Conservation (phyloP, 1,284 basidiomycete genomes). For the Tremellales sp. region DNA sequence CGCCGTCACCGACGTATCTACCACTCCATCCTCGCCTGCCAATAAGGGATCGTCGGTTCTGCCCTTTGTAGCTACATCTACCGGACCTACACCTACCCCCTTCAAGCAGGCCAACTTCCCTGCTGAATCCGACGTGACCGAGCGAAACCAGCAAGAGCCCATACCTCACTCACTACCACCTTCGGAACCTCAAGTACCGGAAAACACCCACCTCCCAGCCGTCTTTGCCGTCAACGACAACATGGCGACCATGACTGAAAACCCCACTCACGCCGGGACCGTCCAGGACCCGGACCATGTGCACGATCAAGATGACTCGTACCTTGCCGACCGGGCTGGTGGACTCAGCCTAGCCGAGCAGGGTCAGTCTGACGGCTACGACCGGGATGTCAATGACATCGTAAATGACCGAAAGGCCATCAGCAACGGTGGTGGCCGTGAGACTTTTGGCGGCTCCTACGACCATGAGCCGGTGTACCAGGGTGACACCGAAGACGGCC, state of each 20-base stretch:
- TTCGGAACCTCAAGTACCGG: background rate
- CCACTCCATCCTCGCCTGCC: slow-evolving; percentile 11
- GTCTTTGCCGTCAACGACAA: background rate
- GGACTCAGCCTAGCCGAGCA: background rate
- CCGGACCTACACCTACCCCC: background rate
- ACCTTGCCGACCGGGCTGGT: too few species aligned
- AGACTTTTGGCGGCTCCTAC: too few species aligned
- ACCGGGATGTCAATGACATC: too few species aligned
- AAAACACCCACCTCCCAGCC: background rate
- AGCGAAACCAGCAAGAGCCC: background rate
- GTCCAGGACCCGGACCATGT: too few species aligned
- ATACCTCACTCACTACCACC: background rate
- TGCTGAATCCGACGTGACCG: background rate
- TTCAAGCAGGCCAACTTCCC: background rate
- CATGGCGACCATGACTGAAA: background rate
- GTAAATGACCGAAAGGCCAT: too few species aligned
- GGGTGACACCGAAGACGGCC: too few species aligned
- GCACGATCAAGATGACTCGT: too few species aligned
- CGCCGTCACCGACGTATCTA: slow-evolving; percentile 3
- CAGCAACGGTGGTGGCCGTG: too few species aligned
- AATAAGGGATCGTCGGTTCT: slow-evolving; percentile 6
- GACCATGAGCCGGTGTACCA: too few species aligned
- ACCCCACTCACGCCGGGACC: background rate
- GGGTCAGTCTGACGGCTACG: background rate
- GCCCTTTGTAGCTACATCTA: background rate